These are phyloP conservation scores for Ceratobasidium sp. DNA, from an alignment of 1,284 basidiomycete genomes.

Conservation along the genomic window DNA sequence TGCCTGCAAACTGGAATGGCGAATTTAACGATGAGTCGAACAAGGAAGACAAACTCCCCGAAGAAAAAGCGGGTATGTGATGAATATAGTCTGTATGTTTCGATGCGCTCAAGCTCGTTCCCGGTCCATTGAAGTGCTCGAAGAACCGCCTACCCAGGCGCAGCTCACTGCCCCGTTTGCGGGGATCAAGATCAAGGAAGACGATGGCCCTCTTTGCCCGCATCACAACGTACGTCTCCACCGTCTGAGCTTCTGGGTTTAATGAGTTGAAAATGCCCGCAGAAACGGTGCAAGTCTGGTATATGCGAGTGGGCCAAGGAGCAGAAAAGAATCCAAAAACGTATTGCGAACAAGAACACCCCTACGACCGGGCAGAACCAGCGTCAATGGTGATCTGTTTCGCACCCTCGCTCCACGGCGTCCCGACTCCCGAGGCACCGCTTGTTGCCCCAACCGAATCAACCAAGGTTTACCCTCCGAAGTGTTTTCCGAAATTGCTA, in stretches of 20 bases:
- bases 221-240: conserved; percentile 19
- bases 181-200: conserved; percentile 23
- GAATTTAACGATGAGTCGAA: not conserved
- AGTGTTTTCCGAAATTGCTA: conserved; percentile 1
- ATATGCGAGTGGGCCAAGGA: conserved; percentile 37
- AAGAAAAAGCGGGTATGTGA: not conserved
- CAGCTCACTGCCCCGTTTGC: not conserved
- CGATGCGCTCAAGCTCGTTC: not conserved
- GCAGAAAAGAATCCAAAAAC: conserved; percentile 12
- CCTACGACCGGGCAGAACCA: conserved; percentile 7
- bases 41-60: not conserved
- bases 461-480: not conserved
- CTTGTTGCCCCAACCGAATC: not conserved
- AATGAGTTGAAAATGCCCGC: not conserved
- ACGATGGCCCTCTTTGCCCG: conserved; percentile 23
- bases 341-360: conserved; percentile 2
- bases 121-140: not conserved
- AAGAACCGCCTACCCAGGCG: not conserved
- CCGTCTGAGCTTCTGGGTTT: not conserved
- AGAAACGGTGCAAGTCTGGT: conserved; percentile 41
- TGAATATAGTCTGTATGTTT: not conserved
- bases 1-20: conserved; percentile 6
- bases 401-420: not conserved
- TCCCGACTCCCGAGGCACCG: not conserved
- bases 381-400: conserved; percentile 15